Evolutionary conservation across 2,329 filamentous ascomycete species (phyloP), one percentile per base, ranked within the genome.

Genomic region (Hymenoscyphus infarciens): DNA sequence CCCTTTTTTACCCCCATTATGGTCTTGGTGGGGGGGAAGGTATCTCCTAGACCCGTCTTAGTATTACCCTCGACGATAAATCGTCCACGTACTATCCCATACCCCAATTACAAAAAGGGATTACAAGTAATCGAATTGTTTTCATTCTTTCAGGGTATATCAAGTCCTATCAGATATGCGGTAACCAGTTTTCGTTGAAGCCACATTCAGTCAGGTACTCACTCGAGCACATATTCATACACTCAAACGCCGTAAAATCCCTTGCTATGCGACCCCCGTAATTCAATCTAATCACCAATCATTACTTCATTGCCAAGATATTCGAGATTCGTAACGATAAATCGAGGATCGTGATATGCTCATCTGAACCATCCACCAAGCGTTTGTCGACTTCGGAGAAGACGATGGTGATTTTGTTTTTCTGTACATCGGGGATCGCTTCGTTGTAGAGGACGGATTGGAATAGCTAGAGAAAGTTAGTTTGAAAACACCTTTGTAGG

Each of bases 321-420:
- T 84, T 85, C 0, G 91, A 91, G 78, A 97, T 89, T 72, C 91
- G 87, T 73, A 98, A 81, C 6, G 89, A 83, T 67, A 98, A 74
- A 75, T 99, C 94, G 35, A 99, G 79, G 63, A 98, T 89, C 0
- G 91, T 92, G 27, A 99, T 80, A 74, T 99, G 94, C 78, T 99
- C 95, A 73, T 99, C 95, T 2, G 93, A 90, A 8, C 95, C 95
- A 75, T 99, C 96, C 5, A 97, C 89, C 56, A 99, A 78, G 67
- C 95, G 84, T 81, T 98, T 98, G 74, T 99, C 95, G 31, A 94
- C 83, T 75, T 98, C 93, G 0, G 93, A 97, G 74, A 99, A 99
- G 3, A 94, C 82, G 66, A 91, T 82, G 56, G 94, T 88, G 63
- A 99, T 94, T 75, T 88, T 88, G 74, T 94, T 96, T 79, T 99